Base-by-base conservation (phyloP, 2,329 filamentous ascomycete species). In the Alternaria sp. region DNA sequence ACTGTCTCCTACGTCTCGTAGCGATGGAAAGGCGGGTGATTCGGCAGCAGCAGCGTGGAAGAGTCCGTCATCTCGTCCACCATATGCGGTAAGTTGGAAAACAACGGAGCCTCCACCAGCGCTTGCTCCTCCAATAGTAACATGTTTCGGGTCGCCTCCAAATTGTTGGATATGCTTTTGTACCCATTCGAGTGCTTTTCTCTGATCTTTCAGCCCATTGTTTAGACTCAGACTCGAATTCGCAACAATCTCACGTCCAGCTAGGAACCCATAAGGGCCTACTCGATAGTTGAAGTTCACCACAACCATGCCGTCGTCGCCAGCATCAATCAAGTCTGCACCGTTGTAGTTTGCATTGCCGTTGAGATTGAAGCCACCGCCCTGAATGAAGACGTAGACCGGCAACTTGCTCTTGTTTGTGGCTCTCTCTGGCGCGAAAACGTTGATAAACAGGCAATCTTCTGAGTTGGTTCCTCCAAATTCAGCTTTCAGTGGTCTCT, bases 271-370 rank as follows among this genome's bases (percentile, higher is more conserved):
- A 64, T 79, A 80, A 14, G 77, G 75, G 7, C 77, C 78, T n/a
- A 79, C 76, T 18, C 78, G 74, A 60, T 80, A 80, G 54, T 78
- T 79, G 67, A 80, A 78, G 59, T 78, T 78, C n/a, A 79, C 78
- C 8, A 80, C 69, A 2, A 80, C 69, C 57, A 80, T 76, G 18
- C 72, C 61, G 7, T 68, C 62, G 34, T 70, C 67, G 16, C 70
- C 74, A 9, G 74, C 74, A n/a, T 72, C 54, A 22, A 79, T 73
- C 11, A 80, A 63, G 20, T 72, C 61, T 12, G 69, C 69, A 16
- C 71, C 78, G 38, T 80, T 74, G 60, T 75, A 75, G 51, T 80
- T 74, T 16, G 75, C 69, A 30, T 78, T 79, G 30, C 74, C 74
- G 34, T 79, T 78, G 30, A 61, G 41, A 30, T 71, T 77, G 60